Conservation (phyloP, 2,329 filamentous ascomycete species). For the Sporothrix brasiliensis region DNA sequence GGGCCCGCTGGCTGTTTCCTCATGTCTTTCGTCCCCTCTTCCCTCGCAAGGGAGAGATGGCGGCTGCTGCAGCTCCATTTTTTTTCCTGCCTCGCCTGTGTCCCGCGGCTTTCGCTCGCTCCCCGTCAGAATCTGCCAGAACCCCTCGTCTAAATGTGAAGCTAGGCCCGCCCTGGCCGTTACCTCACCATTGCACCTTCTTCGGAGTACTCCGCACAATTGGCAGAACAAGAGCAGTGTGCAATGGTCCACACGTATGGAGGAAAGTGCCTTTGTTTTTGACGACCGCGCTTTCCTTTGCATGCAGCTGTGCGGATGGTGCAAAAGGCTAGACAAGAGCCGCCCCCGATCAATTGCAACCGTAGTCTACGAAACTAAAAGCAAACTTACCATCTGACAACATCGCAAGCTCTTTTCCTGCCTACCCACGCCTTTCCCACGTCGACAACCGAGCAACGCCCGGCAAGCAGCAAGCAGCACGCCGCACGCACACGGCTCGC, state of each 20-base stretch:
- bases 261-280: not conserved
- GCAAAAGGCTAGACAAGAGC: not conserved
- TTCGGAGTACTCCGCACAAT: not conserved
- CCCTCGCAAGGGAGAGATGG: not conserved
- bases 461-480: not conserved
- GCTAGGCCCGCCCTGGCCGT: not conserved
- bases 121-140: conserved; percentile 24
- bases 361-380: not conserved
- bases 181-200: conserved; percentile 13
- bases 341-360: not conserved
- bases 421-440: not conserved
- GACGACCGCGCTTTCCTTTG: not conserved
- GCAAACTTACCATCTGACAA: conserved; percentile 15
- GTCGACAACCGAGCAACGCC: not conserved
- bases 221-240: not conserved
- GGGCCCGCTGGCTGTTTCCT: no score
- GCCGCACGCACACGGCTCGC: not conserved
- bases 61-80: conserved; percentile 9
- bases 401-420: not conserved
- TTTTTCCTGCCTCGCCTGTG: not conserved
- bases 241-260: not conserved
- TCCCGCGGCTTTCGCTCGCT: conserved; percentile 4
- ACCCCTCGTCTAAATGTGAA: conserved; percentile 19
- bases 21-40: not conserved
- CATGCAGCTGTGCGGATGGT: conserved; percentile 5